Evolutionary conservation across 805 yeast genomes (phyloP), one percentile per base, ranked within the genome.

Genomic region (Yarrowia deformans): DNA sequence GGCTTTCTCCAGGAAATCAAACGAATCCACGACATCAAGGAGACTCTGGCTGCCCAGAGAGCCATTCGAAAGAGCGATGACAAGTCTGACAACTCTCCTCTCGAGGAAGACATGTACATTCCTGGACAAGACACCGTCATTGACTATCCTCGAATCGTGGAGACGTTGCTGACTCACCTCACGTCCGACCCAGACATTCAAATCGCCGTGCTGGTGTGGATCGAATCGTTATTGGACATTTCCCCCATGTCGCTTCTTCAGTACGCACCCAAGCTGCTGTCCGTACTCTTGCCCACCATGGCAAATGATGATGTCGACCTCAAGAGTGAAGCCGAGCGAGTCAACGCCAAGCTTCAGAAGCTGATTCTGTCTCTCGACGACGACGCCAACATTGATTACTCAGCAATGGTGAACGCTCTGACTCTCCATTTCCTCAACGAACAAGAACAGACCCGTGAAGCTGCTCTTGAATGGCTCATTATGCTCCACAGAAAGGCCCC

Each of bases 381-480:
- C 29, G 72, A 73, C 18, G 70, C 68, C 18, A 69, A 63, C 13
- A 73, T 85, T 14, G 87, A 86, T 73, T 84, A 86, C 71, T 80
- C 87, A 0, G 80, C 89, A 8, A 87, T 92, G 0, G 87, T 93
- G 49, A 87, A 88, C 70, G 88, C 89, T 5, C 82, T 94, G 69
- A 88, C 91, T 3, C 76, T 87, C 49, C 97, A 93, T 75, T 87
- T 90, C 71, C 79, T 87, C 70, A 88, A 86, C 72, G 91, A 90
- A 67, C 88, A 90, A 73, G 97, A 92, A 71, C 87, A 88, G 37
- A 90, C 97, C 0, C 84, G 95, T 70, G 83, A 92, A 42, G 91
- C 96, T 0, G 88, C 95, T 32, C 80, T 95, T 43, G 97, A 93
- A 72, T 95, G 99, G 99, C 81, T 95, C 40, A 87, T 88, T 16